Evolutionary conservation across 768 basidiomycete species (phyloP).

Genomic region (Amanita exitialis): DNA sequence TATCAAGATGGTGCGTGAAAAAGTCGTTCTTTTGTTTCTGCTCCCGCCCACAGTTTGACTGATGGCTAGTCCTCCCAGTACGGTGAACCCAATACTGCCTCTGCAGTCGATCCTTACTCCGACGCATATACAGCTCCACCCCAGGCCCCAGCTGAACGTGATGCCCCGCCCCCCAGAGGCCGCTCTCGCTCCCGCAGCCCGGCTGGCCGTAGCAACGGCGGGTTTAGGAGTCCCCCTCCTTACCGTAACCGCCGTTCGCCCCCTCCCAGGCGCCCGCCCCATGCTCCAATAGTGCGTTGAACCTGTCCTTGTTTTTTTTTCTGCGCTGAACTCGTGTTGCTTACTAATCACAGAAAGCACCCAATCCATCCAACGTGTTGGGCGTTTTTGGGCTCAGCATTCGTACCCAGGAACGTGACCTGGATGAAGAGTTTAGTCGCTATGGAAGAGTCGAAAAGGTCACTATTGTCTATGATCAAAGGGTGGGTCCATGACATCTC

Average conservation of each 20-base stretch:
- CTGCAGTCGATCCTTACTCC: slow-evolving; percentile 70
- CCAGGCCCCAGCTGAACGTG: slow-evolving; percentile 42
- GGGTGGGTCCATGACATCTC: slow-evolving; percentile 43
- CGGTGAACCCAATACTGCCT: slow-evolving; percentile 44
- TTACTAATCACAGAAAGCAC: slow-evolving; percentile 56
- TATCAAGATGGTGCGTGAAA: slow-evolving; percentile 55
- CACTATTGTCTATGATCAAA: slow-evolving; percentile 92
- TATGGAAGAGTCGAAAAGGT: slow-evolving; percentile 91
- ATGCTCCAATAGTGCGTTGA: slow-evolving; percentile 64
- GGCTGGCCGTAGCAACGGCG: slow-evolving; percentile 33
- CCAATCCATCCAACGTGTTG: slow-evolving; percentile 79
- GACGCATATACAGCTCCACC: slow-evolving; percentile 71
- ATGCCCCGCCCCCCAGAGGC: slow-evolving; percentile 44
- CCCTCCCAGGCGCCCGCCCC: slow-evolving; percentile 51
- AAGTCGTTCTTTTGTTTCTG: slow-evolving; percentile 6
- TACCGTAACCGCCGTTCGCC: slow-evolving; percentile 46
- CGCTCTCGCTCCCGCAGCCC: slow-evolving; percentile 74
- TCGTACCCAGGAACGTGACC: slow-evolving; percentile 84
- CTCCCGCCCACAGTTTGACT: slow-evolving; percentile 8
- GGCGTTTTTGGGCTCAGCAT: slow-evolving; percentile 99
- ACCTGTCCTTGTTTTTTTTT: slow-evolving; percentile 9
- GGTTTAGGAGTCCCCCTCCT: slow-evolving; percentile 44
- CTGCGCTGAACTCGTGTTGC: slow-evolving; percentile 13
- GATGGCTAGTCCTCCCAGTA: slow-evolving; percentile 33
- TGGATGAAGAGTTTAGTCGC: slow-evolving; percentile 89